Conservation (phyloP, 345 rosid genomes). For the Corchorus capsularis region DNA sequence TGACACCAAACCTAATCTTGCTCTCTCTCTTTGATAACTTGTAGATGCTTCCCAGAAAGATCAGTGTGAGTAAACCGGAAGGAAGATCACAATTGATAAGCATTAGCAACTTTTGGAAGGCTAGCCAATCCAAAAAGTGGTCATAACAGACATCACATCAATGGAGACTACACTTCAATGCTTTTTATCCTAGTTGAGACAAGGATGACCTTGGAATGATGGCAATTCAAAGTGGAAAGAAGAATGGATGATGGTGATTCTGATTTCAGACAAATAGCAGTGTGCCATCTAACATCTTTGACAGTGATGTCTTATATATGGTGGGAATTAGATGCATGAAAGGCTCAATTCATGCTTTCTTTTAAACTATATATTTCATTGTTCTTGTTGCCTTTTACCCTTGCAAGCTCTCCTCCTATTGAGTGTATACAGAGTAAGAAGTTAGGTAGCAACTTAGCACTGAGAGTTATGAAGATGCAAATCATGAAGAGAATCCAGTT, state of each 20-base stretch:
- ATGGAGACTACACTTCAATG: neutral
- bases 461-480: slow-evolving; percentile 31
- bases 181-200: neutral
- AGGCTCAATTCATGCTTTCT: neutral
- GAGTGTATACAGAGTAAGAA: neutral
- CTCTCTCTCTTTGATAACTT: neutral
- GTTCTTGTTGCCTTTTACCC: neutral
- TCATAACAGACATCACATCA: slow-evolving; percentile 11
- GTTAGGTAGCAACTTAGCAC: neutral
- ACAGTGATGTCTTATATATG: neutral
- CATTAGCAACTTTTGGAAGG: slow-evolving; percentile 1
- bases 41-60: slow-evolving; percentile 5
- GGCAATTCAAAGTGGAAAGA: slow-evolving; percentile 9
- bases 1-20: neutral
- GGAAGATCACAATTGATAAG: neutral
- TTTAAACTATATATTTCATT: slow-evolving; percentile 5
- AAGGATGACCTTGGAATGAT: slow-evolving; percentile 16
- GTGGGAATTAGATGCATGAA: slow-evolving; percentile 6
- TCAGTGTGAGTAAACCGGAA: neutral
- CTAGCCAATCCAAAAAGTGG: neutral
- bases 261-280: neutral
- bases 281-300: neutral
- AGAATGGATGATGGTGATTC: slow-evolving; percentile 6
- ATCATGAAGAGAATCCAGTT: slow-evolving; percentile 35
- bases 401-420: neutral